Evolutionary conservation across 192 early-diverging fungal genomes (phyloP), one percentile per base, ranked within the genome.

Genomic region (Chytriomyces hyalinus): DNA sequence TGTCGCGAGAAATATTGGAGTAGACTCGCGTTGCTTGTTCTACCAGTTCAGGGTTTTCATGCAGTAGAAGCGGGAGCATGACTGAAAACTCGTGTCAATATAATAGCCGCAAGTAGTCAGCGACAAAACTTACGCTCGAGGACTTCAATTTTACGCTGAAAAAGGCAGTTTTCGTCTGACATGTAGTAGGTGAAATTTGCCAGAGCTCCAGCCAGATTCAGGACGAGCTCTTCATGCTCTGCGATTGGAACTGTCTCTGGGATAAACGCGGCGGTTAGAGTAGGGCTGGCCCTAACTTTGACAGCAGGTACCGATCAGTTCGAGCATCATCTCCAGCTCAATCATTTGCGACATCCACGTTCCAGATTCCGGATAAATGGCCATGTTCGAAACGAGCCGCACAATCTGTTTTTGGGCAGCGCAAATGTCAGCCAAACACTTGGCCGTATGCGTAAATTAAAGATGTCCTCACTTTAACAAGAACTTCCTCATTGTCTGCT

Each of bases 161-260:
- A 46, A 6, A 87, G 26, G 36, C 65, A 70, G 49, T 84, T 80
- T 8, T 49, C 17, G 8, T n/a, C 11, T 22, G 17, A 26, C 26
- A 71, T 26, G 63, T 87, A 87, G 51, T 80, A 87, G 5, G 82
- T 82, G 47, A 87, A 80, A 67, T 87, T 87, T 28, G 86, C 84
- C 15, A 87, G 45, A 1, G 80, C 82, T 0, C 80, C 82, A 17
- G 78, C 68, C 26, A 83, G 62, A 50, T 87, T 87, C 47, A 87
- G 78, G 4, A 84, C 53, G 7, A 87, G 73, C 61, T 87, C 86
- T 51, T 85, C 80, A 69, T 81, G 59, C 22, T 67, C 1, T 4
- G 20, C 48, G 60, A 61, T 57, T 24, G 48, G 9, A 9, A 65
- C 67, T 1, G 13, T 17, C 26, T 67, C 77, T 78, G 6, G 9